Conservation (phyloP, 1,284 basidiomycete species). For the Fomitopsis pinicola region DNA sequence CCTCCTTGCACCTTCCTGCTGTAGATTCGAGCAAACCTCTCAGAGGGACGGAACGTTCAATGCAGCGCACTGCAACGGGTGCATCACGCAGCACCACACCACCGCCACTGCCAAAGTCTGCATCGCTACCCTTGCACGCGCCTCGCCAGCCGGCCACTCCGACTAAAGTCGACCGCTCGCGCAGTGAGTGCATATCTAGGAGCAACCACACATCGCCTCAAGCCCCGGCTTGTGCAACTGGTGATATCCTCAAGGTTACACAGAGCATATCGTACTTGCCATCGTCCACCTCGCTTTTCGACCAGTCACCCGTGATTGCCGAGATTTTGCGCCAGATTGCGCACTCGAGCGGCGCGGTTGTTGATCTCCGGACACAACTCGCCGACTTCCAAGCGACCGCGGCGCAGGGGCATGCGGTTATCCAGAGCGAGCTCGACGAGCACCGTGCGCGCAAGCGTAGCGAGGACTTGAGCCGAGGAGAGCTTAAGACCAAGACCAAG, state of each 20-base stretch:
- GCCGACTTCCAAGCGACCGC: conserved; percentile 61
- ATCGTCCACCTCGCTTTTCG: conserved; percentile 36
- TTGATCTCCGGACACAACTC: conserved; percentile 77
- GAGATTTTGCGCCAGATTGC: conserved; percentile 79
- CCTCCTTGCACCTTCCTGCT: conserved; percentile 11
- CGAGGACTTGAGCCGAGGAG: conserved; percentile 76
- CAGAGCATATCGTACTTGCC: conserved; percentile 14
- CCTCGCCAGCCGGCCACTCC: conserved; percentile 34
- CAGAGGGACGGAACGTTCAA: conserved; percentile 54
- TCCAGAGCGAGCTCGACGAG: conserved; percentile 73
- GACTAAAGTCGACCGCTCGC: conserved; percentile 18
- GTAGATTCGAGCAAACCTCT: conserved; percentile 47
- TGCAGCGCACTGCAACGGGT: conserved; percentile 31
- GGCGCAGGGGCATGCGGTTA: conserved; percentile 54
- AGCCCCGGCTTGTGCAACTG: conserved; percentile 13
- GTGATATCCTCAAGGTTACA: conserved; percentile 15
- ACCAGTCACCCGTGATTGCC: conserved; percentile 68
- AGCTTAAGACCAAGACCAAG: conserved; percentile 81
- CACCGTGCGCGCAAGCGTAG: conserved; percentile 76
- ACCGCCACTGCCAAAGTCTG: conserved; percentile 79
- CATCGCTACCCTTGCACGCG: conserved; percentile 69
- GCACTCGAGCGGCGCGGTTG: conserved; percentile 58
- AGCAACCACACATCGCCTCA: conserved; percentile 19
- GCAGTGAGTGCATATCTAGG: conserved; percentile 6
- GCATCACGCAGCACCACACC: conserved; percentile 61